A percentile compares a stretch with the other conserved stretches of the same genome.
These are phyloP conservation scores for Termitomyces sp. DNA, from an alignment of 1,284 basidiomycete species.

Conservation along the genomic window DNA sequence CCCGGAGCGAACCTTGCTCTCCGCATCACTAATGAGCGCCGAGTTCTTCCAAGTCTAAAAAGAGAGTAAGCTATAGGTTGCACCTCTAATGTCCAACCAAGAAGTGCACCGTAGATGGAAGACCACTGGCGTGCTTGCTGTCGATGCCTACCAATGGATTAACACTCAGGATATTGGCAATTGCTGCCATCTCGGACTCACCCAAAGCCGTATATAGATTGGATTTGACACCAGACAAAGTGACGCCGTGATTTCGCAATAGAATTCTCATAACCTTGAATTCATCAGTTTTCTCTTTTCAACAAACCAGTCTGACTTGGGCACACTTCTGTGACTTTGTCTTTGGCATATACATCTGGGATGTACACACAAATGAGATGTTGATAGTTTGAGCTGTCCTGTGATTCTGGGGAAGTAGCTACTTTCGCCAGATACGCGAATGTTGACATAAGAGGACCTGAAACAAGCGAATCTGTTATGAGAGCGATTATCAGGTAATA, in stretches of 20 bases:
- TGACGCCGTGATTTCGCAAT: constrained; percentile 57
- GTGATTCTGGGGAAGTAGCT: constrained; percentile 47
- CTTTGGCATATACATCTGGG: constrained; percentile 64
- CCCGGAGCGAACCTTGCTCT: constrained; percentile 49
- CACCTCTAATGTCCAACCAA: background rate
- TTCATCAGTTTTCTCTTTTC: background rate
- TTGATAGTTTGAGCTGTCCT: constrained; percentile 44
- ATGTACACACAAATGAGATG: constrained; percentile 70
- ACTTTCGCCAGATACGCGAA: constrained; percentile 55
- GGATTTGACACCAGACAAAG: constrained; percentile 64
- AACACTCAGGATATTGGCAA: background rate
- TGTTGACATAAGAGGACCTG: constrained; percentile 56
- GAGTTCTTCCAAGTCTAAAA: constrained; percentile 62
- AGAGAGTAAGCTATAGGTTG: background rate
- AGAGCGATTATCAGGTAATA: background rate
- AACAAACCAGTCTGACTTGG: background rate
- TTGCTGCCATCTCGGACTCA: constrained; percentile 21
- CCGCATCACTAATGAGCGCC: constrained; percentile 50
- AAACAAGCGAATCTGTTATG: constrained; percentile 49
- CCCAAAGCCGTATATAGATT: constrained; percentile 62
- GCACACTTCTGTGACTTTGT: constrained; percentile 47
- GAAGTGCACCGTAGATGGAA: constrained; percentile 56
- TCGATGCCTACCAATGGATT: constrained; percentile 47
- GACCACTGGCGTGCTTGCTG: constrained; percentile 69
- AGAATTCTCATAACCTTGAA: constrained; percentile 64